These are phyloP conservation scores for Pyricularia pennisetigena DNA, from an alignment of 2,329 filamentous ascomycete genomes.

Conservation along the genomic window DNA sequence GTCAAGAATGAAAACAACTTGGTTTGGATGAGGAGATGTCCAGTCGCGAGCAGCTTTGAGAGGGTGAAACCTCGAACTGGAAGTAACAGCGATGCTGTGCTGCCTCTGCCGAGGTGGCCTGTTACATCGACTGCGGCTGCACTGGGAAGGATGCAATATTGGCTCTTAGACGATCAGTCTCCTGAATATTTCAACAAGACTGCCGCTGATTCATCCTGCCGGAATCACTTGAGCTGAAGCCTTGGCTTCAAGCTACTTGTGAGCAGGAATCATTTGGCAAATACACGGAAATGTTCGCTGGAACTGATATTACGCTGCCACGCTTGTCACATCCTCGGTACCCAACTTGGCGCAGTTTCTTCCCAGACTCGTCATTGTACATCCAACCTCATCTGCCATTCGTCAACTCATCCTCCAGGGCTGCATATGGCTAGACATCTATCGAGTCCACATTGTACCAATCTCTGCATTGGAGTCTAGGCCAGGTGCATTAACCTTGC, in stretches of 20 bases:
- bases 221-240: constrained; percentile 25
- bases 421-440: constrained; percentile 19
- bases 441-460: constrained; percentile 27
- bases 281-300: constrained; percentile 33
- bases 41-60: neutral
- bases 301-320: constrained; percentile 24
- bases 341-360: constrained; percentile 18
- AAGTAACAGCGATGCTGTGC: constrained; percentile 8
- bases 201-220: constrained; percentile 27
- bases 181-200: constrained; percentile 22
- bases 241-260: constrained; percentile 7
- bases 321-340: constrained; percentile 31
- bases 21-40: constrained; percentile 8
- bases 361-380: constrained; percentile 12
- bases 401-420: constrained; percentile 21
- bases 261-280: constrained; percentile 29
- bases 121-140: constrained; percentile 11
- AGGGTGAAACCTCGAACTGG: neutral
- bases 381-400: constrained; percentile 14
- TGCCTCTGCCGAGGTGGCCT: neutral
- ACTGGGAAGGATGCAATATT: constrained; percentile 31
- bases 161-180: constrained; percentile 39
- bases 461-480: constrained; percentile 33
- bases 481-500: constrained; percentile 48
- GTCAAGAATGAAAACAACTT: constrained; percentile 14